A percentile compares a stretch with the other conserved stretches of the same genome.
phyloP scores from a whole-genome alignment of 345 rosid species.

The Cochlearia excelsa region DNA sequence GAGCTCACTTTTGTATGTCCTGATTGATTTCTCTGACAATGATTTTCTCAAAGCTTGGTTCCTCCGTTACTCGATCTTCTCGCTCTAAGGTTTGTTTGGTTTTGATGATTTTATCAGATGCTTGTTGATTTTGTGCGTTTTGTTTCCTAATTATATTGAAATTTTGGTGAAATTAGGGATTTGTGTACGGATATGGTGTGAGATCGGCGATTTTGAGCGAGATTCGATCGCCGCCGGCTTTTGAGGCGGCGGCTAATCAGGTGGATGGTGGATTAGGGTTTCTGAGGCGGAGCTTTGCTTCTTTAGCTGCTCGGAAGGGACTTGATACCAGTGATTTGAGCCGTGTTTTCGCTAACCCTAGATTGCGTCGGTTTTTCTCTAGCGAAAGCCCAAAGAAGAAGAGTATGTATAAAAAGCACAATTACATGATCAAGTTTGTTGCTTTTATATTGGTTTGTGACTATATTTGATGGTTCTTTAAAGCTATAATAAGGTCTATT shows the following conservation, averaged over 20 bases:
- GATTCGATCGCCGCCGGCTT: constrained; percentile 16
- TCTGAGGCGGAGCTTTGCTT: constrained; percentile 54
- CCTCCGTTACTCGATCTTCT: constrained; percentile 51
- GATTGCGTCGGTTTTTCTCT: constrained; percentile 58
- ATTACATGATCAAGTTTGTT: too few species aligned
- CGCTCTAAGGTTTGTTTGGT: constrained; percentile 43
- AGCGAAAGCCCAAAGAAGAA: constrained; percentile 64
- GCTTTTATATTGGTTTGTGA: too few species aligned
- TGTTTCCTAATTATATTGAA: background rate
- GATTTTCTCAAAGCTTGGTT: constrained; percentile 65
- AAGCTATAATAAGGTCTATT: too few species aligned
- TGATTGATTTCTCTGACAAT: constrained; percentile 26
- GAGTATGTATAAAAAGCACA: constrained; percentile 22
- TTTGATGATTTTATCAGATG: background rate
- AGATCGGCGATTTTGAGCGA: constrained; percentile 38
- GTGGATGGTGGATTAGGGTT: constrained; percentile 46
- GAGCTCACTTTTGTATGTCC: constrained; percentile 11
- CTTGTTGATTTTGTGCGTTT: background rate
- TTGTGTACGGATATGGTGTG: constrained; percentile 29
- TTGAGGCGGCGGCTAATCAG: constrained; percentile 29
- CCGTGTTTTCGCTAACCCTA: constrained; percentile 63
- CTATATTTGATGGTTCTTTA: too few species aligned
- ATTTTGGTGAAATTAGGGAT: constrained; percentile 31
- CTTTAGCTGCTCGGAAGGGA: constrained; percentile 44
- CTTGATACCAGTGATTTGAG: constrained; percentile 41